Evolutionary conservation across 1,139 yeast species (phyloP), one percentile per base, ranked within the genome.

Genomic region (Pichia cactophila): DNA sequence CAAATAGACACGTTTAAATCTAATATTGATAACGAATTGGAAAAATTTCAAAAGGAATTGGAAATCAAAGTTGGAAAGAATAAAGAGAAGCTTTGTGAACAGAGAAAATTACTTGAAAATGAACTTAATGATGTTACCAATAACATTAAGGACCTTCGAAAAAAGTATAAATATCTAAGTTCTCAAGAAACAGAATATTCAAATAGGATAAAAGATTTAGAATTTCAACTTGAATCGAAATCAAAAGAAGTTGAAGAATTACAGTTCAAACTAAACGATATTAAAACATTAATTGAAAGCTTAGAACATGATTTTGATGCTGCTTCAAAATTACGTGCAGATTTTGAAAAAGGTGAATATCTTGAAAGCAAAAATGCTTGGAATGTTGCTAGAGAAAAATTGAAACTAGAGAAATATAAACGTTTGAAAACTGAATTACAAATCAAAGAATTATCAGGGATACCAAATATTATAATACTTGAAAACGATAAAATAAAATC

Each of bases 381-480:
- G 52, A 5, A 7, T 1, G 12, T 26, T 3, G 29, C 50, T 1
- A 42, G 41, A 23, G 14, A 28, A 2, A 41, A 46, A 31, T 38
- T 44, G 5, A 14, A 37, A 17, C 11, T 20, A 7, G 55, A 53
- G 39, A 36, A 16, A 17, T 44, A 46, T 29, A 51, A 51, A 43
- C 26, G 56, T 9, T 11, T 51, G 14, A 53, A 50, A 35, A 48
- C 52, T 17, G 50, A 53, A 29, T 44, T 50, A 28, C 56, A 53
- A 44, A 48, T 53, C 9, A 44, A 46, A 17, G 52, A 53, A 31
- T 10, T 50, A n/a, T 47, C 51, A 17, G 51, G 51, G 5, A 52
- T 50, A 17, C 50, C 52, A 5, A 47, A 45, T 35, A 17, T 48
- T 4, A 31, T 48, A 4, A 45, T 47, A 11, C 5, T 44, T 14